phyloP scores from a whole-genome alignment of 2,329 filamentous ascomycete species.

The Diplodia sapinea region DNA sequence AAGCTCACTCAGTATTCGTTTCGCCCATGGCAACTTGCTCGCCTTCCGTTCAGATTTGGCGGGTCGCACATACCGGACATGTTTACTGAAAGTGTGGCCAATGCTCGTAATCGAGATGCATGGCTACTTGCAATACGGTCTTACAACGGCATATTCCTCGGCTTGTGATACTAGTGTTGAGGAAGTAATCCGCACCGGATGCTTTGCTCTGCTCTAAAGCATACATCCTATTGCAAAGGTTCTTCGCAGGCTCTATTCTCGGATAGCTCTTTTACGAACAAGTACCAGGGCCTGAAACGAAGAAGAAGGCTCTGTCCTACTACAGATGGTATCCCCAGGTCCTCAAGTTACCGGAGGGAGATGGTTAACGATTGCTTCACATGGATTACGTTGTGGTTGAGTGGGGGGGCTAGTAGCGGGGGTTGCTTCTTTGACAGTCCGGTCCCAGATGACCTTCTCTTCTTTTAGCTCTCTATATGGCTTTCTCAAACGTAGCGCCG shows the following conservation, averaged over 20 bases:
- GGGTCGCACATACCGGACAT: background rate
- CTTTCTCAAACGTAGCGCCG: slow-evolving; percentile 2
- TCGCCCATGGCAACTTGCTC: background rate
- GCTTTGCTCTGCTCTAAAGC: background rate
- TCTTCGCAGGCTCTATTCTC: background rate
- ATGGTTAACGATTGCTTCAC: background rate
- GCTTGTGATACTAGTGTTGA: background rate
- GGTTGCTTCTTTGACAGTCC: slow-evolving; percentile 1
- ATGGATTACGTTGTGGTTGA: background rate
- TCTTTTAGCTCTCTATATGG: slow-evolving; percentile 7
- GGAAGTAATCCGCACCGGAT: background rate
- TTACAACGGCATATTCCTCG: background rate
- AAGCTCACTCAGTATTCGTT: background rate
- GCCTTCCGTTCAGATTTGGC: background rate
- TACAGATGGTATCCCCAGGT: background rate
- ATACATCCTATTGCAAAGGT: background rate
- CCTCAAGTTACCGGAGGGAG: background rate
- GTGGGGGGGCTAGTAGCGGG: background rate
- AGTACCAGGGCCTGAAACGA: background rate
- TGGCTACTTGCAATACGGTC: background rate
- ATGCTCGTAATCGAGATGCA: background rate
- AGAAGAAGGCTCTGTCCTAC: background rate
- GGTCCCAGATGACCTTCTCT: slow-evolving; percentile 1
- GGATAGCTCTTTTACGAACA: background rate
- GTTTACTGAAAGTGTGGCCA: background rate